Evolutionary conservation across 805 yeast genomes (phyloP).

Genomic region (Wickerhamiella australiensis): DNA sequence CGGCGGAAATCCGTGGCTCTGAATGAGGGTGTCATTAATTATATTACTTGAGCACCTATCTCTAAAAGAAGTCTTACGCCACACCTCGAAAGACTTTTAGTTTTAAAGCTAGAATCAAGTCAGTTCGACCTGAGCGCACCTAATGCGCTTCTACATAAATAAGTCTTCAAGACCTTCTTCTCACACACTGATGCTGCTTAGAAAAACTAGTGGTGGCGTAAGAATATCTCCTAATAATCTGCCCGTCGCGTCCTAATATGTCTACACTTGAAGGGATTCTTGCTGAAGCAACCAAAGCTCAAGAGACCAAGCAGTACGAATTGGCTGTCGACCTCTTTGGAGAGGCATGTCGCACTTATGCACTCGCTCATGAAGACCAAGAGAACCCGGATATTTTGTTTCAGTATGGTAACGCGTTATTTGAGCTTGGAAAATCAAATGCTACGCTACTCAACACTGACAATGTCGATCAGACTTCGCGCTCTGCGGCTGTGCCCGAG

Average conservation of each 20-base stretch:
- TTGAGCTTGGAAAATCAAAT: constrained; percentile 59
- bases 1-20: too few relatives aligned
- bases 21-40: neutral
- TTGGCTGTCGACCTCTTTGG: constrained; percentile 60
- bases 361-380: constrained; percentile 39
- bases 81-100: too few relatives aligned
- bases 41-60: too few relatives aligned
- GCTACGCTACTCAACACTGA: constrained; percentile 64
- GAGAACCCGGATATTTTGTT: constrained; percentile 64
- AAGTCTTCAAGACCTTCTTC: too few relatives aligned
- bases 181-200: too few relatives aligned
- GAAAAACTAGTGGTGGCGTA: too few relatives aligned
- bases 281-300: constrained; percentile 50
- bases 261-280: constrained; percentile 30
- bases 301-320: constrained; percentile 54
- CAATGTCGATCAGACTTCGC: constrained; percentile 19
- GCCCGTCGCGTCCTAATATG: too few relatives aligned
- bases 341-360: constrained; percentile 52
- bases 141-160: too few relatives aligned
- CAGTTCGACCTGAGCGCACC: too few relatives aligned
- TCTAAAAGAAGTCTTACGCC: too few relatives aligned
- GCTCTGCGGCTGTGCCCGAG: constrained; percentile 12
- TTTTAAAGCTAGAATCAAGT: too few relatives aligned
- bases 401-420: constrained; percentile 69
- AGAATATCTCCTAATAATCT: too few relatives aligned